phyloP scores from a whole-genome alignment of 345 rosid genomes.

The Pelargonium nanum region DNA sequence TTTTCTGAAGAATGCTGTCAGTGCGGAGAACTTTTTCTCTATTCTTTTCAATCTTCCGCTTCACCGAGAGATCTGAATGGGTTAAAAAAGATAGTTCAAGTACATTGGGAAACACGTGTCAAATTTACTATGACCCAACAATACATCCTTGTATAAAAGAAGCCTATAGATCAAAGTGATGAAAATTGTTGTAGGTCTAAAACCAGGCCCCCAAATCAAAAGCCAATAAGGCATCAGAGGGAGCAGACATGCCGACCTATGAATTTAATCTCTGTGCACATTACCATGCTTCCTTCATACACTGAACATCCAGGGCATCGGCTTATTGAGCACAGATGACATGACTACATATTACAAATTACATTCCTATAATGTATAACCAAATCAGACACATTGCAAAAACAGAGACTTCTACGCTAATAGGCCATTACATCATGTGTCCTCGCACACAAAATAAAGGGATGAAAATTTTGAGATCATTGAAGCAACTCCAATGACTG shows the following conservation, averaged over 20 bases:
- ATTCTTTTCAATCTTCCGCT: conserved; percentile 69
- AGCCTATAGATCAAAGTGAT: not conserved
- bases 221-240: conserved; percentile 4
- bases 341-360: not conserved
- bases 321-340: conserved; percentile 11
- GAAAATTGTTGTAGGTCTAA: conserved; percentile 4
- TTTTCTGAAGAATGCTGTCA: conserved; percentile 61
- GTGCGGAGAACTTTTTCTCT: conserved; percentile 55
- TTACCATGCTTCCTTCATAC: conserved; percentile 17
- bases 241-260: conserved; percentile 11
- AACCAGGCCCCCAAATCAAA: conserved; percentile 11
- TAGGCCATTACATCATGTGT: too few relatives aligned
- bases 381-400: too few relatives aligned
- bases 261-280: conserved; percentile 10
- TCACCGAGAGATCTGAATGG: conserved; percentile 55
- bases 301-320: conserved; percentile 10
- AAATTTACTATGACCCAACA: not conserved
- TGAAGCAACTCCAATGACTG: too few relatives aligned
- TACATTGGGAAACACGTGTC: not conserved
- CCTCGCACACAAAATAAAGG: too few relatives aligned
- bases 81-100: not conserved
- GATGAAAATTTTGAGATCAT: too few relatives aligned
- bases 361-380: not conserved
- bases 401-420: too few relatives aligned
- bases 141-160: not conserved